Base-by-base conservation (phyloP, 495 filamentous ascomycete species). In the Penicillium chermesinum region DNA sequence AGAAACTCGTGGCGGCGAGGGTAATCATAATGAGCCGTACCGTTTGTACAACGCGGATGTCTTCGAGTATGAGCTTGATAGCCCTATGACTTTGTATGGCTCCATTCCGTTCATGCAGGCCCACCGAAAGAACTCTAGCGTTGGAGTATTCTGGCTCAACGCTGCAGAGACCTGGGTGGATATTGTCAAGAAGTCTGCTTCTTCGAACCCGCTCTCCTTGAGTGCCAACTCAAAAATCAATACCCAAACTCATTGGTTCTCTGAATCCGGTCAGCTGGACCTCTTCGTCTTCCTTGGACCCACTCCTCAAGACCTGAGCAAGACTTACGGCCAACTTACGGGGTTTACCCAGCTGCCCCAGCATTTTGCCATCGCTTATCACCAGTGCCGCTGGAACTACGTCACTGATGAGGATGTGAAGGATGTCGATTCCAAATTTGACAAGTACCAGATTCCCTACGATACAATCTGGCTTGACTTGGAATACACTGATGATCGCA, bases 351-450 rank as follows among this genome's bases (percentile, higher is more conserved):
- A 89, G 46, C 78, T 98, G 54, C 93, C 93, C 3, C 88, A 95
- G 59, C 82, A 89, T 47, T 98, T 97, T 57, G 78, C 91, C 4
- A 81, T 97, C 49, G 93, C 76, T 10, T 96, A 98, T 63, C 93
- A 98, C 58, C 93, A 98, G 63, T 96, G 93, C 66, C 84, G 93
- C 53, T 98, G 93, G 93, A 98, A 98, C 70, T 98, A 98, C 62
- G 81, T 95, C 52, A 94, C 88, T 2, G 91, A 96, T 55, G 88
- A 95, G 47, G 93, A 98, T 66, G 89, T 98, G 48, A 91, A 86
- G 63, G 88, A 96, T 62, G 89, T 98, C 41, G 91, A 97, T 62
- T 82, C 87, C 50, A 95, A 94, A 62, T 94, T 98, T 68, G 90
- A 95, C 71, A 94, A 91, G 63, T 80, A 85, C 65, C 80, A 89